Evolutionary conservation across 2,329 filamentous ascomycete species (phyloP).

Genomic region (Penicillium sp.): DNA sequence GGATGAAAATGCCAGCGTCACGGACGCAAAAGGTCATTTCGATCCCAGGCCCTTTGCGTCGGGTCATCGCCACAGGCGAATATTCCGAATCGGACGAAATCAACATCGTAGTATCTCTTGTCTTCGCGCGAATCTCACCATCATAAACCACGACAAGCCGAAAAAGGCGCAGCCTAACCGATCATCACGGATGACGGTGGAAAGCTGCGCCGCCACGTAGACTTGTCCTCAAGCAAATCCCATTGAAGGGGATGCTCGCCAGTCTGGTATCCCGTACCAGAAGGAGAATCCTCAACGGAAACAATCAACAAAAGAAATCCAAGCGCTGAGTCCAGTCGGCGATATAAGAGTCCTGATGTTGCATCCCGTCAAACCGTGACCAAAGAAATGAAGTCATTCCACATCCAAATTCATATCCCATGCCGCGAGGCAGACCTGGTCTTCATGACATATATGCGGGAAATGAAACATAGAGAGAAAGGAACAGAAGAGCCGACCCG

Average conservation of each 20-base stretch:
- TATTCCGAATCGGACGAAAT: constrained; percentile 18
- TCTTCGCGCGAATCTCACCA: constrained; percentile 13
- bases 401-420: constrained; percentile 53
- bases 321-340: constrained; percentile 29
- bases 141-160: constrained; percentile 19
- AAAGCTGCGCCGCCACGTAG: constrained; percentile 32
- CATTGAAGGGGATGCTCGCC: constrained; percentile 31
- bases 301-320: constrained; percentile 21
- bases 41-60: constrained; percentile 29
- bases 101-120: constrained; percentile 13
- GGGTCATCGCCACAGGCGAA: constrained; percentile 38
- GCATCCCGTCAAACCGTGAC: constrained; percentile 32
- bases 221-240: constrained; percentile 26
- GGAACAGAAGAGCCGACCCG: constrained; percentile 54
- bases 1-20: constrained; percentile 36
- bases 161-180: constrained; percentile 29
- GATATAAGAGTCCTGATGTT: constrained; percentile 9
- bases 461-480: constrained; percentile 44
- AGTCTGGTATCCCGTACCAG: constrained; percentile 49
- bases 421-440: constrained; percentile 57
- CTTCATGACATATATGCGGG: constrained; percentile 56
- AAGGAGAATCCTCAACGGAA: constrained; percentile 44
- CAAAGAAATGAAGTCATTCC: constrained; percentile 41
- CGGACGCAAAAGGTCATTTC: constrained; percentile 34
- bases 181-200: constrained; percentile 45